These are phyloP conservation scores for Pseudocercospora crystallina DNA, from an alignment of 2,329 filamentous ascomycete genomes.

Conservation along the genomic window DNA sequence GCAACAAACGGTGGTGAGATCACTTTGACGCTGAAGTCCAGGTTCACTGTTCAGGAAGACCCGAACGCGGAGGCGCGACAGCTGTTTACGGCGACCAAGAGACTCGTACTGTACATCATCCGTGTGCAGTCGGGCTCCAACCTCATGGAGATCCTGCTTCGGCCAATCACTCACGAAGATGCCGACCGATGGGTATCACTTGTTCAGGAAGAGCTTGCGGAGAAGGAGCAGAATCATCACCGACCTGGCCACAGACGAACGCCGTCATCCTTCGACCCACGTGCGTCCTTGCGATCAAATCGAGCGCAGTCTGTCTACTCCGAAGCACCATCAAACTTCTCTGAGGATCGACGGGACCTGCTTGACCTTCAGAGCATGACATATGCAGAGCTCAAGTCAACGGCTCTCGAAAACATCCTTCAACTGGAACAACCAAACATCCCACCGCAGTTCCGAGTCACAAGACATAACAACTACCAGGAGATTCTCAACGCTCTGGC, in stretches of 20 bases:
- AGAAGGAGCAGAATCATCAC: slow-evolving; percentile 41
- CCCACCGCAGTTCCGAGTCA: slow-evolving; percentile 67
- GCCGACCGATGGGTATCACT: slow-evolving; percentile 83
- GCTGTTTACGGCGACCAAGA: slow-evolving; percentile 97
- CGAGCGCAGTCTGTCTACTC: slow-evolving; percentile 41
- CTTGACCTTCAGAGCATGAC: slow-evolving; percentile 86
- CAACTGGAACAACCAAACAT: slow-evolving; percentile 69
- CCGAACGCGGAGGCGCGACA: slow-evolving; percentile 89
- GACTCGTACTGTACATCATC: slow-evolving; percentile 96
- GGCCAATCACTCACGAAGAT: slow-evolving; percentile 81
- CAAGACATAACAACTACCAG: slow-evolving; percentile 85
- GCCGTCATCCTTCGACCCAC: slow-evolving; percentile 32
- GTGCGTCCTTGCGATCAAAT: slow-evolving; percentile 31
- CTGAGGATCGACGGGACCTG: slow-evolving; percentile 50
- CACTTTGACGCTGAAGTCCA: slow-evolving; percentile 36
- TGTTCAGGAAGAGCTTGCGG: slow-evolving; percentile 74
- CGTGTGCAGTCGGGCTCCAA: slow-evolving; percentile 88
- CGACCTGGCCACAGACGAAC: slow-evolving; percentile 22
- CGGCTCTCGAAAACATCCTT: slow-evolving; percentile 90
- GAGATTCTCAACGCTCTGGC: slow-evolving; percentile 98
- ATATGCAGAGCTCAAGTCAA: slow-evolving; percentile 90
- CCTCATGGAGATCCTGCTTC: slow-evolving; percentile 92
- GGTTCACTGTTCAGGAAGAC: slow-evolving; percentile 55
- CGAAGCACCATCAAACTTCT: slow-evolving; percentile 38
- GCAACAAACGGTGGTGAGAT: slow-evolving; percentile 36